Percentiles rank a stretch among this genome's conserved stretches.
Conservation (phyloP, 2,329 filamentous ascomycete genomes). For the Penicillium polonicum region DNA sequence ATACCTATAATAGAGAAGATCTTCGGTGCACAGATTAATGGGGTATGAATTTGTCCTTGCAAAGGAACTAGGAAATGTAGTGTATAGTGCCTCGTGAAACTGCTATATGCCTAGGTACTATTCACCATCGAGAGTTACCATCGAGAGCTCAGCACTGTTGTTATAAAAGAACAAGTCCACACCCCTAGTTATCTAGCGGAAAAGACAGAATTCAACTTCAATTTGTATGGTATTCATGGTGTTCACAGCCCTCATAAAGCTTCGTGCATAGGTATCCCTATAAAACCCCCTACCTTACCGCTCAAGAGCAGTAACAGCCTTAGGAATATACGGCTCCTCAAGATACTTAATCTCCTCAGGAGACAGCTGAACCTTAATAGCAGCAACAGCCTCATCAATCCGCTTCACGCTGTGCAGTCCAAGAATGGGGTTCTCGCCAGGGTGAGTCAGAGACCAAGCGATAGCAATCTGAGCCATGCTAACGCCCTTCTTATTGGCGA, state of each 20-base stretch:
- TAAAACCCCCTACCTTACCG: slow-evolving; percentile 24
- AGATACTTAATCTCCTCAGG: slow-evolving; percentile 61
- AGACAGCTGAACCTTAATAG: slow-evolving; percentile 49
- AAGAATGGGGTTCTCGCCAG: slow-evolving; percentile 59
- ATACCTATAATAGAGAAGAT: not conserved
- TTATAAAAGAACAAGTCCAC: not conserved
- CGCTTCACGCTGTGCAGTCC: slow-evolving; percentile 59
- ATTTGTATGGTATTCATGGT: not conserved
- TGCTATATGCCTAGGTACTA: not conserved
- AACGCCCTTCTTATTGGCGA: slow-evolving; percentile 57
- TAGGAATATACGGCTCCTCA: slow-evolving; percentile 61
- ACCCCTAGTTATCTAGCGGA: not conserved
- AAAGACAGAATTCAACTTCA: not conserved
- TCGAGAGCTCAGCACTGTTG: not conserved
- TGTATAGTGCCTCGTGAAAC: not conserved
- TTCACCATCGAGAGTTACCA: not conserved
- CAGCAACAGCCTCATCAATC: slow-evolving; percentile 61
- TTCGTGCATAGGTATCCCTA: not conserved
- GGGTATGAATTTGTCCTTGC: not conserved
- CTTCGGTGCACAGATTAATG: not conserved
- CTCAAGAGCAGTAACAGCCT: slow-evolving; percentile 36
- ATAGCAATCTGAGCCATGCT: slow-evolving; percentile 65
- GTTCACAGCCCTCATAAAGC: not conserved
- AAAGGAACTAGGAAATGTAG: not conserved
- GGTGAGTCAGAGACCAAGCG: slow-evolving; percentile 59